Evolutionary conservation across 495 filamentous ascomycete genomes (phyloP).

Genomic region (Talaromyces trachyspermus): DNA sequence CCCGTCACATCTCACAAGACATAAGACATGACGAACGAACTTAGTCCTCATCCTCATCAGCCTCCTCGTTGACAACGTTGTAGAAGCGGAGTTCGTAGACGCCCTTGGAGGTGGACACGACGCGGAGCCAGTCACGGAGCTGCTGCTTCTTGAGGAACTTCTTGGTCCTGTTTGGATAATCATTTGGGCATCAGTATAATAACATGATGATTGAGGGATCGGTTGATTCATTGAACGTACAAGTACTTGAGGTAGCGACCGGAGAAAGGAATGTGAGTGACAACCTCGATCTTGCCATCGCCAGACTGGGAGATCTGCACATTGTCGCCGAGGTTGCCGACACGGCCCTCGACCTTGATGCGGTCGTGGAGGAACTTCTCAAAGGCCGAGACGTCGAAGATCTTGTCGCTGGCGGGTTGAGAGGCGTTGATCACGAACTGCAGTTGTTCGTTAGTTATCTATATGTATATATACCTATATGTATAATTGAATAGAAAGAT

Average conservation of each 20-base stretch:
- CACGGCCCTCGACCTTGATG: conserved; percentile 98
- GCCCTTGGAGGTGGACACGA: conserved; percentile 92
- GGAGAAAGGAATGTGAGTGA: conserved; percentile 95
- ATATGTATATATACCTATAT: not conserved
- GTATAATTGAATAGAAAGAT: not conserved
- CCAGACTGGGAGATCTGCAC: conserved; percentile 83
- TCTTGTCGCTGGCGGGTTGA: conserved; percentile 97
- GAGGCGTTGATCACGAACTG: conserved; percentile 98
- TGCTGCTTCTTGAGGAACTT: conserved; percentile 99
- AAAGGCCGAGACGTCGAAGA: conserved; percentile 98
- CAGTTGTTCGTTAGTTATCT: not conserved
- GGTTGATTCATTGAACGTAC: conserved; percentile 91
- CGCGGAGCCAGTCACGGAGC: conserved; percentile 98
- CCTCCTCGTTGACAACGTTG: conserved; percentile 98
- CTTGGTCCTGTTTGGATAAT: conserved; percentile 97
- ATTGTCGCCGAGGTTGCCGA: conserved; percentile 93
- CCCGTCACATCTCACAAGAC: conserved; percentile 6
- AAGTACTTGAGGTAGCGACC: conserved; percentile 99
- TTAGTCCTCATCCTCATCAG: conserved; percentile 97
- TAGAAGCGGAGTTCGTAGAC: conserved; percentile 99
- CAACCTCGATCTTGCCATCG: conserved; percentile 96
- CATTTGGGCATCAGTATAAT: too few species aligned
- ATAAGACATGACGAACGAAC: conserved; percentile 14
- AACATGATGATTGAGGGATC: conserved; percentile 99
- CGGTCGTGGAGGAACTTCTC: conserved; percentile 99